These are phyloP conservation scores for Clavispora vitiphila DNA, from an alignment of 805 yeast genomes.

Conservation along the genomic window DNA sequence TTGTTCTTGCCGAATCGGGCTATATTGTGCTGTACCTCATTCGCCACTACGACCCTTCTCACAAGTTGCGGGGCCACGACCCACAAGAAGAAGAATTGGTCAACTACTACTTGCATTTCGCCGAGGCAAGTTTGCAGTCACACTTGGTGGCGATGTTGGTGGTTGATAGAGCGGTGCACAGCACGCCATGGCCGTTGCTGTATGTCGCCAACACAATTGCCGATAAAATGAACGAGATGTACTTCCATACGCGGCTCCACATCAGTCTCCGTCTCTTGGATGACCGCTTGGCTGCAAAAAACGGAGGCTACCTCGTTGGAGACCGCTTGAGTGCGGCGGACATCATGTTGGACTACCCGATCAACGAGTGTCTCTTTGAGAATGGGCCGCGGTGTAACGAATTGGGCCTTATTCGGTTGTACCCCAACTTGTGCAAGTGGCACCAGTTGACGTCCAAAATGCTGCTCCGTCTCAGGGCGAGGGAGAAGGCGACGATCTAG, in stretches of 20 bases:
- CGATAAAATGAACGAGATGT: slow-evolving; percentile 20
- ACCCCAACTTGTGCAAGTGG: slow-evolving; percentile 15
- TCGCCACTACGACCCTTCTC: slow-evolving; percentile 41
- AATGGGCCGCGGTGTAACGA: slow-evolving; percentile 3
- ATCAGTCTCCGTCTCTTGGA: slow-evolving; percentile 28
- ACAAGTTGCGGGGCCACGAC: slow-evolving; percentile 34
- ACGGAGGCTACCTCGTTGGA: slow-evolving; percentile 35
- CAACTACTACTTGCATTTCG: slow-evolving; percentile 21
- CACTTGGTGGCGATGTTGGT: slow-evolving; percentile 21
- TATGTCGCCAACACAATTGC: slow-evolving; percentile 19
- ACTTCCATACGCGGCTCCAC: slow-evolving; percentile 21
- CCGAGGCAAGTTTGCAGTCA: slow-evolving; percentile 23
- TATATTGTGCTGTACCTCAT: slow-evolving; percentile 50
- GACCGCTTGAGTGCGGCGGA: slow-evolving; percentile 35
- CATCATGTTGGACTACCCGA: slow-evolving; percentile 32
- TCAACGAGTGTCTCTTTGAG: slow-evolving; percentile 16
- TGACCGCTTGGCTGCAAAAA: slow-evolving; percentile 21
- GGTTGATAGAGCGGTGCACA: slow-evolving; percentile 18
- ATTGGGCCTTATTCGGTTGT: slow-evolving; percentile 4
- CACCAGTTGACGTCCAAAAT: slow-evolving; percentile 10
- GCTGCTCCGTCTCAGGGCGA: slow-evolving; percentile 7
- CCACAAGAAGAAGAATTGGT: slow-evolving; percentile 26
- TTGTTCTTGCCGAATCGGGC: slow-evolving; percentile 55
- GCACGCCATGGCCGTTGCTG: slow-evolving; percentile 25
- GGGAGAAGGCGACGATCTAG: slow-evolving; percentile 7